Evolutionary conservation across 805 yeast species (phyloP).

Genomic region (Maudiozyma barnettii): DNA sequence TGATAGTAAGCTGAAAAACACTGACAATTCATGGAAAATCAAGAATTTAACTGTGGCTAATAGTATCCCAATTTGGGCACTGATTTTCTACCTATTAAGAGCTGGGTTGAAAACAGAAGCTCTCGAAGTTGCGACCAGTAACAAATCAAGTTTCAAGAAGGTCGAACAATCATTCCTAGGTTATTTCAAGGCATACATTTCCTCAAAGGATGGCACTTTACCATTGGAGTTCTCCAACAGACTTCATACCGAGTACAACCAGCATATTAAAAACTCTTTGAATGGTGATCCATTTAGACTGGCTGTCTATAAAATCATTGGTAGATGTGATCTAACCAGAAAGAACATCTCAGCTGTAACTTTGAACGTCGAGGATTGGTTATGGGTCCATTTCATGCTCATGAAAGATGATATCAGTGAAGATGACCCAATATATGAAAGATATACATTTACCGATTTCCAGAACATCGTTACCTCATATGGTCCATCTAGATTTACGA

Average conservation of each 20-base stretch:
- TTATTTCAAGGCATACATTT: slow-evolving; percentile 63
- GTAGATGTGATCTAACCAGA: slow-evolving; percentile 73
- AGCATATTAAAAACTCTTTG: slow-evolving; percentile 58
- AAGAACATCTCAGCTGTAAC: slow-evolving; percentile 62
- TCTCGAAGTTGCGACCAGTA: slow-evolving; percentile 50
- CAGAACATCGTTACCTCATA: slow-evolving; percentile 60
- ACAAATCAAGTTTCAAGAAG: slow-evolving; percentile 67
- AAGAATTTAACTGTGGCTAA: slow-evolving; percentile 58
- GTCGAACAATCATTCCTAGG: slow-evolving; percentile 77
- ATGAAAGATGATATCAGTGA: slow-evolving; percentile 46
- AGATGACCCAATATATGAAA: slow-evolving; percentile 52
- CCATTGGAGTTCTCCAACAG: slow-evolving; percentile 61
- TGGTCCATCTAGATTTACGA: slow-evolving; percentile 66
- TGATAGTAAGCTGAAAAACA: slow-evolving; percentile 37
- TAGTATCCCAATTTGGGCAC: slow-evolving; percentile 90
- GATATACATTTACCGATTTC: slow-evolving; percentile 62
- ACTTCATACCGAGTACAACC: slow-evolving; percentile 72
- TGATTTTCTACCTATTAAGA: slow-evolving; percentile 73
- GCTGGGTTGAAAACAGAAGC: slow-evolving; percentile 80
- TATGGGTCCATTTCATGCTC: slow-evolving; percentile 84
- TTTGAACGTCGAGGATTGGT: slow-evolving; percentile 86
- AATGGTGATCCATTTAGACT: slow-evolving; percentile 82
- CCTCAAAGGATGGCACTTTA: slow-evolving; percentile 43
- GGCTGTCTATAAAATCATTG: slow-evolving; percentile 83
- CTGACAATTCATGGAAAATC: slow-evolving; percentile 40